Evolutionary conservation across 1,284 basidiomycete genomes (phyloP), one percentile per base, ranked within the genome.

Genomic region (Cutaneotrichosporon daszewskae): DNA sequence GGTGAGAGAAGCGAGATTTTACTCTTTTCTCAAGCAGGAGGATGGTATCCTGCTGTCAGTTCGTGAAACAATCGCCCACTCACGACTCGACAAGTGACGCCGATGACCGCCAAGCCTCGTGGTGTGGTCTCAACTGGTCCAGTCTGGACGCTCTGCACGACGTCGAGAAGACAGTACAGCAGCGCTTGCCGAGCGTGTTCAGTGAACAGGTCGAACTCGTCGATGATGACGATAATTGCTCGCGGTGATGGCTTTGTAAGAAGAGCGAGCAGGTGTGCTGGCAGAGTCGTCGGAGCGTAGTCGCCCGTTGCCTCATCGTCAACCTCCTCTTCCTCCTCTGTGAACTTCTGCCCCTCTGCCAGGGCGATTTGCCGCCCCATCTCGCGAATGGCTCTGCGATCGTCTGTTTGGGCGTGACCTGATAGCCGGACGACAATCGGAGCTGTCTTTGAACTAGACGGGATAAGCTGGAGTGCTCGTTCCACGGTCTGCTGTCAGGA

Each of bases 1-100:
- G 77, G 27, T 89, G 88, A 5, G 90, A 94, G 71, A 95, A 97
- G 6, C 91, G 80, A 54, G 88, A 94, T 70, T 95, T 94, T 39
- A 96, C 91, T 36, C 91, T 78, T 66, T 97, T 96, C 68, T 97
- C 91, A 6, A 97, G 75, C 9, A 87, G 71, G 45, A 87, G 85
- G 47, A 94, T 78, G n/a, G 87, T 84, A 59, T 95, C 89, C n/a
- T n/a, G n/a, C n/a, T n/a, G n/a, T n/a, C n/a, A n/a, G n/a, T n/a
- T n/a, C n/a, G n/a, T n/a, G n/a, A n/a, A n/a, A n/a, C n/a, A n/a
- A n/a, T n/a, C n/a, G n/a, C n/a, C n/a, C n/a, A n/a, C n/a, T n/a
- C n/a, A n/a, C n/a, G 13, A 90, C 77, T 14, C 89, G 80, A 24
- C 80, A 80, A 0, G 87, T 89, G 3, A 90, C 67, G 10, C 91